Evolutionary conservation across 768 basidiomycete genomes (phyloP).

Genomic region (Mycena albidolilacea): DNA sequence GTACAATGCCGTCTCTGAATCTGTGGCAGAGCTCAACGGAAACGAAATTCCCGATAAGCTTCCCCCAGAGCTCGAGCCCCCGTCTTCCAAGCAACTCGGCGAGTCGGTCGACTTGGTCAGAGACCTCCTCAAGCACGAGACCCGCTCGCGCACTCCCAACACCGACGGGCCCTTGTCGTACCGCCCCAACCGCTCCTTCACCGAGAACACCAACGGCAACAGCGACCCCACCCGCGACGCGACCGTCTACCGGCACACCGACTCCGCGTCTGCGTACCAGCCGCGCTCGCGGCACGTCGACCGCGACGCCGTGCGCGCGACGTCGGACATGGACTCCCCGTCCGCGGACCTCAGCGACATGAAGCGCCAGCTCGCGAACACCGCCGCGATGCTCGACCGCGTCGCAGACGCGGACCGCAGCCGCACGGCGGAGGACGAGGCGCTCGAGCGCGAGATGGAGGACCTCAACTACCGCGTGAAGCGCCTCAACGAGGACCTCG

Average conservation of each 20-base stretch:
- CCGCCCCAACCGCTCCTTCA: slow-evolving; percentile 82
- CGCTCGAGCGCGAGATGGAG: slow-evolving; percentile 90
- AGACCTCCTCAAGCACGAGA: slow-evolving; percentile 89
- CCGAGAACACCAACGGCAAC: slow-evolving; percentile 61
- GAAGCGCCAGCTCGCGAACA: slow-evolving; percentile 85
- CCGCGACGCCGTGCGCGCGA: slow-evolving; percentile 82
- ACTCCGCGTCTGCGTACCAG: slow-evolving; percentile 79
- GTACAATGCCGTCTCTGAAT: slow-evolving; percentile 13
- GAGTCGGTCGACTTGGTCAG: slow-evolving; percentile 92
- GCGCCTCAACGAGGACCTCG: slow-evolving; percentile 92
- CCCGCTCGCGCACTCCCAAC: slow-evolving; percentile 77
- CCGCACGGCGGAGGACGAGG: slow-evolving; percentile 87
- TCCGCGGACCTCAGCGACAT: slow-evolving; percentile 86
- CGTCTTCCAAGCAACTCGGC: slow-evolving; percentile 91
- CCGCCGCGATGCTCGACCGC: slow-evolving; percentile 85
- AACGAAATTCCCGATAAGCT: slow-evolving; percentile 90
- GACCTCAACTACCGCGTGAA: slow-evolving; percentile 89
- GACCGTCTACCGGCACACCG: slow-evolving; percentile 90
- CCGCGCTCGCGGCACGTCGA: slow-evolving; percentile 88
- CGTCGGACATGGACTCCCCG: slow-evolving; percentile 75
- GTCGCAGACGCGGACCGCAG: slow-evolving; percentile 73
- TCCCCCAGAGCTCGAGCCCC: slow-evolving; percentile 91
- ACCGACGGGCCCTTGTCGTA: slow-evolving; percentile 71
- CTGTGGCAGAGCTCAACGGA: slow-evolving; percentile 85
- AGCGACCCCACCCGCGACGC: slow-evolving; percentile 83